Conservation (phyloP, 345 rosid genomes). For the Citrus maxima region DNA sequence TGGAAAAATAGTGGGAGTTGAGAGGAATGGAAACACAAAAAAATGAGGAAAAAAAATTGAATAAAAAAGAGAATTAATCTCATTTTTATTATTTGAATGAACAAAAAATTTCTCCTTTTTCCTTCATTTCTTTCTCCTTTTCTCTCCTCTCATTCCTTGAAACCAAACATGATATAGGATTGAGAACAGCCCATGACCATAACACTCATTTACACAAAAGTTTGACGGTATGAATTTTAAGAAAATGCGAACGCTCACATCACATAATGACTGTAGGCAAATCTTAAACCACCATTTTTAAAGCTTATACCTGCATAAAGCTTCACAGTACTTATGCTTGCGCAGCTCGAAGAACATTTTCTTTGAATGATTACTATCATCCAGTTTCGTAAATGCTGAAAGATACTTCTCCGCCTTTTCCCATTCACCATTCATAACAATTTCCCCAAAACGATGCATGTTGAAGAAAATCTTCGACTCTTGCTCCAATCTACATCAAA, state of each 20-base stretch:
- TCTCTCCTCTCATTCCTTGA: too few relatives aligned
- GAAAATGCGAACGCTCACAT: not conserved
- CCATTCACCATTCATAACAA: slow-evolving; percentile 26
- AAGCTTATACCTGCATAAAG: slow-evolving; percentile 2
- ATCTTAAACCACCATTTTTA: not conserved
- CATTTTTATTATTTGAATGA: too few relatives aligned
- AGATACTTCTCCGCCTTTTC: slow-evolving; percentile 34
- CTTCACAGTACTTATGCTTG: slow-evolving; percentile 20
- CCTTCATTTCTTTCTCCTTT: too few relatives aligned
- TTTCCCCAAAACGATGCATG: slow-evolving; percentile 19
- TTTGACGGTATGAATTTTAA: not conserved
- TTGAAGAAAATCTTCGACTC: slow-evolving; percentile 34
- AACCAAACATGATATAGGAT: too few relatives aligned
- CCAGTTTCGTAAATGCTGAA: slow-evolving; percentile 30
- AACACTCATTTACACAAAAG: not conserved
- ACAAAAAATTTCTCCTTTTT: too few relatives aligned
- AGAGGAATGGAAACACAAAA: too few relatives aligned
- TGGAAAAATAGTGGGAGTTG: too few relatives aligned
- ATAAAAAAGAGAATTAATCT: too few relatives aligned
- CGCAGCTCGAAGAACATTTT: slow-evolving; percentile 26
- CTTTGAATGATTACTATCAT: slow-evolving; percentile 24
- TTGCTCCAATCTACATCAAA: slow-evolving; percentile 30
- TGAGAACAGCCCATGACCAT: too few relatives aligned
- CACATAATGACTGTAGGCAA: not conserved
- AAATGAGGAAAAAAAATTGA: too few relatives aligned